Conservation (phyloP, 768 basidiomycete species). For the Holtermanniella nyarrowii region DNA sequence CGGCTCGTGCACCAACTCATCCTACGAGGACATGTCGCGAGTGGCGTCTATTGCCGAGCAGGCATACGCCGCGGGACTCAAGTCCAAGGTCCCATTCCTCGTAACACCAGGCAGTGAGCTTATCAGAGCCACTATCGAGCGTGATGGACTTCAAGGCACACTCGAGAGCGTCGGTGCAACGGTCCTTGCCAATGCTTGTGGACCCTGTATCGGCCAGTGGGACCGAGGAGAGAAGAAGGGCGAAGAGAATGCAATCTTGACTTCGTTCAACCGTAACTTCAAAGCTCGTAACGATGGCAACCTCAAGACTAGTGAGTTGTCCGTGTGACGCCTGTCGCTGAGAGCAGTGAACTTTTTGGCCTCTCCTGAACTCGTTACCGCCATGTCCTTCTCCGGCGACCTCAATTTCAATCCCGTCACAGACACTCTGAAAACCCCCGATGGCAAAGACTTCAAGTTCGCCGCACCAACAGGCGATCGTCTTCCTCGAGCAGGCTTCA, state of each 20-base stretch:
- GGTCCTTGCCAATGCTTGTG: constrained; percentile 95
- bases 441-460: constrained; percentile 75
- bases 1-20: constrained; percentile 98
- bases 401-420: constrained; percentile 87
- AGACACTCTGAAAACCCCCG: constrained; percentile 55
- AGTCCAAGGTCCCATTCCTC: constrained; percentile 50
- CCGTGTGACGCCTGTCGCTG: constrained; percentile 8
- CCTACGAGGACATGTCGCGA: constrained; percentile 78
- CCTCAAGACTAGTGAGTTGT: constrained; percentile 50
- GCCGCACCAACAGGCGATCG: constrained; percentile 71
- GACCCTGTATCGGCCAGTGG: constrained; percentile 99
- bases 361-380: constrained; percentile 92
- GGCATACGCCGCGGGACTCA: constrained; percentile 72
- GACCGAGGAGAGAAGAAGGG: constrained; percentile 77
- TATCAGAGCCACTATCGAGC: constrained; percentile 93
- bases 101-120: constrained; percentile 56
- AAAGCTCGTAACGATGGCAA: constrained; percentile 97
- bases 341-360: constrained; percentile 79
- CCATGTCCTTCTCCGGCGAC: constrained; percentile 90
- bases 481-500: constrained; percentile 73
- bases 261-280: constrained; percentile 93
- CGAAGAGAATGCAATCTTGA: constrained; percentile 91
- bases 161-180: constrained; percentile 84
- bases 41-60: constrained; percentile 85
- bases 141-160: constrained; percentile 71